Evolutionary conservation across 495 filamentous ascomycete species (phyloP).

Genomic region (Poronia punctata): DNA sequence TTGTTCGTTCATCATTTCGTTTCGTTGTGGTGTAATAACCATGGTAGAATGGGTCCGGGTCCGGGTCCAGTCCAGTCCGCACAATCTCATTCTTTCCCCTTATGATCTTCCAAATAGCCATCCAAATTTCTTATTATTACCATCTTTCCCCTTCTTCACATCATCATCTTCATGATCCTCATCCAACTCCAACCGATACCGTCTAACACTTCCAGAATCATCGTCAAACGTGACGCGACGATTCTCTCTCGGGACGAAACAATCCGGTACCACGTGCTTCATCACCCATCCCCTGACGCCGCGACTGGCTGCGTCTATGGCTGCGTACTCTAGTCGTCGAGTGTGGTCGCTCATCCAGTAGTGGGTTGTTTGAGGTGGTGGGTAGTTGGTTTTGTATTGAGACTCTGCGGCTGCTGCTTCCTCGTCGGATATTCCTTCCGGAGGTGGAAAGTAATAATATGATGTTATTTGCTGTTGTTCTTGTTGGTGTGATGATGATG

Average conservation of each 20-base stretch:
- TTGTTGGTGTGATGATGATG: slow-evolving; percentile 24
- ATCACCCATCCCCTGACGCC: slow-evolving; percentile 49
- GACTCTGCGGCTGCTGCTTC: slow-evolving; percentile 14
- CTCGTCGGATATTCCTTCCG: slow-evolving; percentile 18
- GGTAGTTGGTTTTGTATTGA: slow-evolving; percentile 15
- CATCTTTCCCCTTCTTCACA: slow-evolving; percentile 13
- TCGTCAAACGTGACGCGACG: slow-evolving; percentile 43
- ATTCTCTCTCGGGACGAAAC: slow-evolving; percentile 40
- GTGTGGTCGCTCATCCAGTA: slow-evolving; percentile 53
- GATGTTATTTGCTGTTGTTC: slow-evolving; percentile 27
- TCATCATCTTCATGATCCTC: slow-evolving; percentile 19
- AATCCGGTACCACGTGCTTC: slow-evolving; percentile 46
- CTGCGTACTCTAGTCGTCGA: slow-evolving; percentile 48
- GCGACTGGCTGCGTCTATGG: slow-evolving; percentile 47
- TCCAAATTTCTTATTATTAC: slow-evolving; percentile 16
- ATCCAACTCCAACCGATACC: slow-evolving; percentile 45
- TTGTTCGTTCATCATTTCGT: no score
- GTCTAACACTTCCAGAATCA: slow-evolving; percentile 47
- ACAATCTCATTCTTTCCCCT: slow-evolving; percentile 11
- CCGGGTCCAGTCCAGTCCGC: no score
- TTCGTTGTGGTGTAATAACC: no score
- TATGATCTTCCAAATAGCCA: slow-evolving; percentile 23
- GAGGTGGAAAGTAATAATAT: slow-evolving; percentile 42
- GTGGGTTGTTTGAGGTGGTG: slow-evolving; percentile 47
- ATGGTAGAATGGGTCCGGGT: no score